Evolutionary conservation across 2,329 filamentous ascomycete genomes (phyloP), one percentile per base, ranked within the genome.

Genomic region (Beauveria medogensis): DNA sequence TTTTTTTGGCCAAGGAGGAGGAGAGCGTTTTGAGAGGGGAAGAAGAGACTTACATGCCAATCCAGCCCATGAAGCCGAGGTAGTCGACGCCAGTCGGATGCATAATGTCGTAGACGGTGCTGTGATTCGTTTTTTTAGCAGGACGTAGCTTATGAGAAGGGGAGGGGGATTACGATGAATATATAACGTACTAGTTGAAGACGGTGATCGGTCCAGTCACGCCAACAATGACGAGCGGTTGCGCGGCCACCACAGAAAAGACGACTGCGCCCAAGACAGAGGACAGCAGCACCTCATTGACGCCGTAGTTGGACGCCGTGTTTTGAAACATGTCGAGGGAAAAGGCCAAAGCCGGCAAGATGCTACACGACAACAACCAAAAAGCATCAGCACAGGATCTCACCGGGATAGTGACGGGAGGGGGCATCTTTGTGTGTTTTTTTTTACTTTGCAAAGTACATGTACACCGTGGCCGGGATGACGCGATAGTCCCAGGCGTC

Each of bases 251-350:
- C 1, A 95, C 66, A 3, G 90, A 80, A 71, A 96, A 96, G 1
- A 96, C 89, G 1, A 93, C 84, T 6, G 90, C 83, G 2, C 89
- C 92, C 8, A 96, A 78, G 2, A 95, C 91, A 2, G 90, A 95
- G 7, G 92, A 82, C 43, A 96, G 78, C n/a, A 96, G 78, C 2
- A 94, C 91, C 75, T 96, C 92, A 71, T 96, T 96, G 62, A 96
- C 91, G 55, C 92, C 91, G 69, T 91, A 96, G 66, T 89, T 89
- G 74, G 88, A 88, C 63, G 87, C 79, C 0, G 91, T 96, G 74
- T 92, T 93, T 63, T 87, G 88, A 70, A 95, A 94, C 92, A 96
- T 96, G 74, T 96, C 91, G 58, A 96, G 80, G 1, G 90, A 94
- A 75, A 96, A 96, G 53, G 92, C 92, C 63, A 96, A 76, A 1